These are phyloP conservation scores for Lachnellula cervina DNA, from an alignment of 2,329 filamentous ascomycete genomes.

Conservation along the genomic window DNA sequence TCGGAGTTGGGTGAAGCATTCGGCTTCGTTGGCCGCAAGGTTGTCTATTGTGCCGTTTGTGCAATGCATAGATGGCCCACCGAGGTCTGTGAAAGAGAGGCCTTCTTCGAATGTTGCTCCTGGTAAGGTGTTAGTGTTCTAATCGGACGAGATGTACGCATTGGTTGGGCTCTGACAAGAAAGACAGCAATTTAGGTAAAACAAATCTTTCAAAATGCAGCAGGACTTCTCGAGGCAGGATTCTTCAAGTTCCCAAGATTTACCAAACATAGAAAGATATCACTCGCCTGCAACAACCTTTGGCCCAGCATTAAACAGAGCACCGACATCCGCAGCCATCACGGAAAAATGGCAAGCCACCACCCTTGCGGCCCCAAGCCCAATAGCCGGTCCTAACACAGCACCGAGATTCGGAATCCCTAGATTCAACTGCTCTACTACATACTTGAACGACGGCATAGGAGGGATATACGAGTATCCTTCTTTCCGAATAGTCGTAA, in stretches of 20 bases:
- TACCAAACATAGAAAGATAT: background rate
- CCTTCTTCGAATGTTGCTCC: constrained; percentile 61
- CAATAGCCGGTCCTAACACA: constrained; percentile 59
- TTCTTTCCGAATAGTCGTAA: constrained; percentile 51
- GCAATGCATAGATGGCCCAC: constrained; percentile 57
- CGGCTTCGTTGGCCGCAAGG: constrained; percentile 53
- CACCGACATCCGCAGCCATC: constrained; percentile 59
- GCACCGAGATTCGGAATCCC: constrained; percentile 62
- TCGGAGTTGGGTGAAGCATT: constrained; percentile 56
- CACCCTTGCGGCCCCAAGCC: constrained; percentile 56
- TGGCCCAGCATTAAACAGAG: constrained; percentile 59
- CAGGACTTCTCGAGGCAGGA: background rate
- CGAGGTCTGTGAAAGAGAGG: constrained; percentile 52
- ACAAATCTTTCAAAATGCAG: background rate
- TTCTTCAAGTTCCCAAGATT: background rate
- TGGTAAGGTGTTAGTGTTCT: background rate
- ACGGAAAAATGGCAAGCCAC: constrained; percentile 60
- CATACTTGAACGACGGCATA: constrained; percentile 47
- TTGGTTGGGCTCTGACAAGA: no score
- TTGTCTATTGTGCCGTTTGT: constrained; percentile 65
- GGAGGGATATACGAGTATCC: constrained; percentile 58
- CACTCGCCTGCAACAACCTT: constrained; percentile 49
- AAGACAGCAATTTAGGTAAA: no score
- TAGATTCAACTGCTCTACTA: constrained; percentile 53
- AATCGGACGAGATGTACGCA: background rate